Evolutionary conservation across 768 basidiomycete genomes (phyloP), one percentile per base, ranked within the genome.

Genomic region (Pholiota conissans): DNA sequence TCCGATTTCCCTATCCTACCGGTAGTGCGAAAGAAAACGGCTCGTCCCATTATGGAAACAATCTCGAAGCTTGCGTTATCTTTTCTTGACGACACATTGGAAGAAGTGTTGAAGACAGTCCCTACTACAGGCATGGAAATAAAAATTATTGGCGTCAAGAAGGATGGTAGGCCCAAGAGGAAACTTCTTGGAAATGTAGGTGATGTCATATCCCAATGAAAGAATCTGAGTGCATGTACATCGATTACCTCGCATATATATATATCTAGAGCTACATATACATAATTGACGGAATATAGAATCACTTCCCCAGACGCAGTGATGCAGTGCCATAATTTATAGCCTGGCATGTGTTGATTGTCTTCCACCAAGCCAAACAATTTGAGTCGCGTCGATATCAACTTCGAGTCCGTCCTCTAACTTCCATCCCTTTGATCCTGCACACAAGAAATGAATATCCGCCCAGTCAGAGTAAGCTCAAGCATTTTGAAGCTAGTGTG

Each of bases 1-100:
- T 82, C 81, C 8, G 82, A 84, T 56, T 79, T 79, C 49, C 72
- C 73, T 8, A 63, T 75, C 2, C 71, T 82, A 22, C 80, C 80
- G n/a, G 24, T 79, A 8, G 59, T 79, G 29, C 63, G 71, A 22
- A 73, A 65, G 20, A 71, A 70, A 48, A 55, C 63, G 5, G 74
- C 76, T 7, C 55, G 62, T 13, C 68, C 55, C 5, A 62, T 80
- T 11, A 67, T 79, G 48, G 66, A 76, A 40, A 66, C 67, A 4
- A 75, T 78, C 18, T 60, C 69, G 4, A 66, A 60, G 16, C 60
- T 81, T 9, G 77, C 78, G 10, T 61, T 79, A 27, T 73, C 74
- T 27, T 84, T 81, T 60, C 61, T 84, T 45, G 73, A 80, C 49
- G 72, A 69, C 22, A 60, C 62, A 13, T 61, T 81, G 39, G 75